Evolutionary conservation across 2,329 filamentous ascomycete genomes (phyloP), one percentile per base, ranked within the genome.

Genomic region (Sclerotinia spermophila): DNA sequence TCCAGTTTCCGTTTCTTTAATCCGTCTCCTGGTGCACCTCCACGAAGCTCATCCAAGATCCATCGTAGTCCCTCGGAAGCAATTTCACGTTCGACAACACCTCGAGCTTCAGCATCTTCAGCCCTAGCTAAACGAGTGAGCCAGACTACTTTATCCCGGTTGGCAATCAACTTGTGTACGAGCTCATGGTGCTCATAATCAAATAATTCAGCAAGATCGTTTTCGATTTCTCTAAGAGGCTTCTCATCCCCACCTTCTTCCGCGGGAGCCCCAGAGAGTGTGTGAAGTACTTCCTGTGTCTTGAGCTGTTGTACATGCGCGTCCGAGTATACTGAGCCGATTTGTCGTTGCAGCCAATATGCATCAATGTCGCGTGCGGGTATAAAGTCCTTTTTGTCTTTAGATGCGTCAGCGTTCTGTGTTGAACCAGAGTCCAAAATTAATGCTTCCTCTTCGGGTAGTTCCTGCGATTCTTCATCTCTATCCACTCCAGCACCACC

Each of bases 131-230:
- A 90, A 75, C 89, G 89, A 17, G 95, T 98, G 55, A 96, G 91
- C 96, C 96, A 99, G 17, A 97, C 92, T 70, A 99, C 89, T 83
- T 96, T 96, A 77, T 97, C 93, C 71, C 93, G 88, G 81, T 99
- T 99, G 75, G 91, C 89, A 70, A 98, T 94, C 24, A 99, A 86
- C 80, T 93, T 95, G 74, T 93, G 90, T 38, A 98, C 96, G 69
- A 97, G 86, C 74, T 97, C 94, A 72, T 96, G 93, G 78, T 97
- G 92, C 77, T 98, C 95, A 78, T 97, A 99, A 77, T 99, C 96
- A 76, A 99, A 98, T 0, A 99, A 86, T 77, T 97, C 96, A 92
- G 98, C 98, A 71, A 99, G 85, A 73, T 99, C 96, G 80, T 99
- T 99, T 79, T 99, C 96, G 70, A 98, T 94, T 78, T 99, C 95